Percentiles rank a stretch among this genome's conserved stretches.
phyloP scores from a whole-genome alignment of 257 asterid species.

The Marsdenia floribunda region DNA sequence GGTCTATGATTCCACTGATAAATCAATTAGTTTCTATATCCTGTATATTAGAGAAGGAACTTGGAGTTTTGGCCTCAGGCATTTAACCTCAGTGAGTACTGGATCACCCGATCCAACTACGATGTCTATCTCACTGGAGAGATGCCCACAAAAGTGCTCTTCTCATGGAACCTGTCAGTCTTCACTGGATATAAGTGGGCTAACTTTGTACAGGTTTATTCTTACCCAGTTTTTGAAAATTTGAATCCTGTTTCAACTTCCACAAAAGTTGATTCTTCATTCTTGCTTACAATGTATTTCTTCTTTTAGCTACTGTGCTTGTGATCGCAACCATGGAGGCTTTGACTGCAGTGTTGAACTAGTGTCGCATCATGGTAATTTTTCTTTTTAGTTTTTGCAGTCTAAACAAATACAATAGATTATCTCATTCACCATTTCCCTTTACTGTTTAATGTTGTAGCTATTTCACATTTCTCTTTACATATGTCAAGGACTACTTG shows the following conservation, averaged over 20 bases:
- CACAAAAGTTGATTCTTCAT: background rate
- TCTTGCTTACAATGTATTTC: conserved; percentile 5
- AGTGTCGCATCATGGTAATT: conserved; percentile 69
- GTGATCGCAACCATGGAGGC: conserved; percentile 92
- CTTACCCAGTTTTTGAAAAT: conserved; percentile 6
- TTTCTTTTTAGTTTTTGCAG: conserved; percentile 1
- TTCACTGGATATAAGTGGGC: conserved; percentile 65
- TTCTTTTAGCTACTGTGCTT: conserved; percentile 63
- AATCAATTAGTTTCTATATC: conserved; percentile 58
- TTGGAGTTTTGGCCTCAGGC: conserved; percentile 84
- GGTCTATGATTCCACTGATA: conserved; percentile 59
- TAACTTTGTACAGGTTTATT: conserved; percentile 65
- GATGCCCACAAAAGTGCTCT: conserved; percentile 84
- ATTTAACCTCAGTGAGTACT: conserved; percentile 27
- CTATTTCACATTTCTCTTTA: background rate
- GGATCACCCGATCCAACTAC: conserved; percentile 34
- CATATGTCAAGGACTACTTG: background rate
- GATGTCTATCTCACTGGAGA: conserved; percentile 69
- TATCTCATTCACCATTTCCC: background rate
- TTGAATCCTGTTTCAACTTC: background rate
- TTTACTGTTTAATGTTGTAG: background rate
- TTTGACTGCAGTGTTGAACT: conserved; percentile 86
- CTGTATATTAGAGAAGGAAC: conserved; percentile 71
- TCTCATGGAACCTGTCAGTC: conserved; percentile 73
- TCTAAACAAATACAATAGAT: conserved; percentile 1